These are phyloP conservation scores for Eucalyptus sp. DNA, from an alignment of 345 rosid species.

Conservation along the genomic window DNA sequence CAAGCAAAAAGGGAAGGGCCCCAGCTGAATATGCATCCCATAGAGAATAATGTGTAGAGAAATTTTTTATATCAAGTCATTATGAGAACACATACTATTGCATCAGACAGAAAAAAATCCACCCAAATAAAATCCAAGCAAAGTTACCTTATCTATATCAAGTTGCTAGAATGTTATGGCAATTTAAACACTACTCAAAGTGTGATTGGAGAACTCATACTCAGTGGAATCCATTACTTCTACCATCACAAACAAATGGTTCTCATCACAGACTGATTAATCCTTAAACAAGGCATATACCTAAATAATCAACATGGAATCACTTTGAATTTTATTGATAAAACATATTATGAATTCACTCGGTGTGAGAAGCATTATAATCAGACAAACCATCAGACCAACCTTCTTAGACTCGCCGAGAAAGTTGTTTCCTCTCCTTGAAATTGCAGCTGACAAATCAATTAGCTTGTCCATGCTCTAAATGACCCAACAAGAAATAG, in stretches of 20 bases:
- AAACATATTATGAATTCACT: background rate
- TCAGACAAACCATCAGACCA: background rate
- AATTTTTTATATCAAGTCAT: background rate
- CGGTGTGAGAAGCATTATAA: background rate
- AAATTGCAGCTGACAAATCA: slow-evolving; percentile 7
- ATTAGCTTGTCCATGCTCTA: slow-evolving; percentile 42
- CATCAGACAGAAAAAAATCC: background rate
- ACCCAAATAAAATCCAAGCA: background rate
- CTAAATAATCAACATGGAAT: background rate
- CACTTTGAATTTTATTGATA: background rate
- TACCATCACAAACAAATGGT: background rate
- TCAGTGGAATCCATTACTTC: background rate
- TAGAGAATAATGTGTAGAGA: background rate
- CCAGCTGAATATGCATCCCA: background rate
- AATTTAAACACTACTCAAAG: background rate
- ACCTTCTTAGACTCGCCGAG: background rate
- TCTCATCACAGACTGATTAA: background rate
- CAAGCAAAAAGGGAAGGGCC: background rate
- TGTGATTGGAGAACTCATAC: background rate
- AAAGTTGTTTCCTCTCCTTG: background rate
- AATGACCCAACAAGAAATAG: background rate
- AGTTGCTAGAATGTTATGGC: background rate
- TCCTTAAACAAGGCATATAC: background rate
- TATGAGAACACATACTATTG: background rate
- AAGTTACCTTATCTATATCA: background rate